Evolutionary conservation across 2,329 filamentous ascomycete genomes (phyloP).

Genomic region (Zarea fungicola): DNA sequence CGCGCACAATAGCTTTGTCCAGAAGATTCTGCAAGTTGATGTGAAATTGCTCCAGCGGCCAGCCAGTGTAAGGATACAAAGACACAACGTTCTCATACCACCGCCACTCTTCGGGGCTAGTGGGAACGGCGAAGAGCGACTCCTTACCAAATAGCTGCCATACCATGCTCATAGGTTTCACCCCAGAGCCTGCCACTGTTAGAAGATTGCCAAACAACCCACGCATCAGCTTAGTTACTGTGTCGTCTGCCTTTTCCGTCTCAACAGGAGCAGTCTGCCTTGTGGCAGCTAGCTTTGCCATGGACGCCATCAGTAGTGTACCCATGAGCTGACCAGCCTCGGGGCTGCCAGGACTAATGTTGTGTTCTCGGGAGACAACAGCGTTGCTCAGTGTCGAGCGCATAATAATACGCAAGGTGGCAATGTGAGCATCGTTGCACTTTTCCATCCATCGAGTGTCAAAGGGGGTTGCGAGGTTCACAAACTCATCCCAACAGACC

Average conservation of each 20-base stretch:
- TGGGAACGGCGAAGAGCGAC: slow-evolving; percentile 15
- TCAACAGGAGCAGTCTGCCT: neutral
- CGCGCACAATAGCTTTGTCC: slow-evolving; percentile 17
- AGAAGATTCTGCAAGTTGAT: slow-evolving; percentile 15
- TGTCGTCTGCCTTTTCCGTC: slow-evolving; percentile 14
- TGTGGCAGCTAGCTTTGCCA: slow-evolving; percentile 14
- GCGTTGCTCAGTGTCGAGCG: slow-evolving; percentile 16
- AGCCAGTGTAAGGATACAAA: slow-evolving; percentile 18
- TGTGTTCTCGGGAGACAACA: slow-evolving; percentile 15
- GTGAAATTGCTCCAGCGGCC: slow-evolving; percentile 15
- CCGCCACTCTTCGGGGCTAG: slow-evolving; percentile 13
- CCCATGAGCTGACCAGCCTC: slow-evolving; percentile 17
- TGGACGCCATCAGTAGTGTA: slow-evolving; percentile 17
- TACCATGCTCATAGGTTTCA: slow-evolving; percentile 18
- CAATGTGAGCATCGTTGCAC: slow-evolving; percentile 18
- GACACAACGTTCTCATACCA: slow-evolving; percentile 17
- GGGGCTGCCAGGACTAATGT: slow-evolving; percentile 10
- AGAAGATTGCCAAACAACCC: slow-evolving; percentile 18
- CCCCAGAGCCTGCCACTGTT: slow-evolving; percentile 17
- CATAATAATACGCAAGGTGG: slow-evolving; percentile 17
- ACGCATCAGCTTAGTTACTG: slow-evolving; percentile 17
- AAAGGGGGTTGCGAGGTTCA: slow-evolving; percentile 16
- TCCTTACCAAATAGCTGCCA: slow-evolving; percentile 17
- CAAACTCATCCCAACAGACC: slow-evolving; percentile 19
- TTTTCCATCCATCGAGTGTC: slow-evolving; percentile 17